phyloP scores from a whole-genome alignment of 148 eudicot genomes.

The Silene conica region DNA sequence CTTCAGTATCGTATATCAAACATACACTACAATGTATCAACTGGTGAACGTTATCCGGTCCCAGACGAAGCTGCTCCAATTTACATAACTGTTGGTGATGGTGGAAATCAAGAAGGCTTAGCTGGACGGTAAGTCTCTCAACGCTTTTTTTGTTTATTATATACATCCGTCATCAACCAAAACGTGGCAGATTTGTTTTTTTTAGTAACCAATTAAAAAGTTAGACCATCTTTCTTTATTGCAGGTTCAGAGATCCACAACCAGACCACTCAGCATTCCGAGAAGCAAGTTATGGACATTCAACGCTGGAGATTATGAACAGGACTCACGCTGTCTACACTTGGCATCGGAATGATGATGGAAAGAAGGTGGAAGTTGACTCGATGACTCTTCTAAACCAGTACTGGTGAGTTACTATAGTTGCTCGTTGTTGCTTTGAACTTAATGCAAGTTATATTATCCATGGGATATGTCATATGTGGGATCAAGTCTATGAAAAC shows the following conservation, averaged over 20 bases:
- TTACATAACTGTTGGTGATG: conserved; percentile 92
- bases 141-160: neutral
- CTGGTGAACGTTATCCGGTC: conserved; percentile 53
- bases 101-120: conserved; percentile 97
- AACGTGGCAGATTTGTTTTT: neutral
- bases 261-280: conserved; percentile 94
- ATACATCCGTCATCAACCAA: neutral
- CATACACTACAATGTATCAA: conserved; percentile 53
- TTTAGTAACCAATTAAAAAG: neutral
- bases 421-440: neutral
- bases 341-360: conserved; percentile 96
- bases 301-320: conserved; percentile 78
- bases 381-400: conserved; percentile 60
- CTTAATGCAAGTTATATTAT: neutral
- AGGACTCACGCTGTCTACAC: conserved; percentile 92
- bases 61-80: conserved; percentile 76
- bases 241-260: conserved; percentile 84
- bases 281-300: conserved; percentile 93
- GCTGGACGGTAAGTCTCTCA: conserved; percentile 36
- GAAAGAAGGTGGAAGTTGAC: conserved; percentile 60
- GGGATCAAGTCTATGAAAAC: too few relatives aligned
- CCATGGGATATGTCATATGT: neutral
- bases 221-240: conserved; percentile 11
- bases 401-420: conserved; percentile 54
- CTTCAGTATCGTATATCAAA: conserved; percentile 81